Base-by-base conservation (phyloP, 169 alveolate genomes). In the Perkinsus chesapeaki region DNA sequence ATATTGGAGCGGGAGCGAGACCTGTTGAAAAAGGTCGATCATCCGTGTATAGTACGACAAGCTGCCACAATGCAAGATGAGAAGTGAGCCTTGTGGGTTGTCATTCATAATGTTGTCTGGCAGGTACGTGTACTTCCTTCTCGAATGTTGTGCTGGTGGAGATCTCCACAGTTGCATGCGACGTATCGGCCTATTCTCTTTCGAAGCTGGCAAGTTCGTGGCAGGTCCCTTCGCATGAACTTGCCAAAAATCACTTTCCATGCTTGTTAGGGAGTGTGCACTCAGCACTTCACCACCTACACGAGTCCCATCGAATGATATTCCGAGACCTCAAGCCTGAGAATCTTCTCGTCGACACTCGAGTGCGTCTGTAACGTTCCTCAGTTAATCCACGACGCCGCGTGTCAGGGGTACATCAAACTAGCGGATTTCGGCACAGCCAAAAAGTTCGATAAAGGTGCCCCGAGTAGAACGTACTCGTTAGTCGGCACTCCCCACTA, bases 401-500 rank as follows among this genome's bases (percentile, higher is more conserved):
- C 27, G 23, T 60, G 37, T 34, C 31, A 96, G 90, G 99, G 99
- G 38, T 95, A 96, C 92, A 93, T 97, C 91, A 96, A 96, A 73
- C 92, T 97, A 48, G 96, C 96, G 43, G 98, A 97, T 94, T 94
- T 97, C 73, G 98, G 98, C 47, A 96, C 97, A 91, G 96, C 98
- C 39, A 96, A 96, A 93, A 95, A 94, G 73, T 96, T 97, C 12
- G 39, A 93, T 91, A 7, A 7, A 34, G 82, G 82, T 1, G 31
- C 36, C 27, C 82, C 82, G 31, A 96, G 95, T 31, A 94, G 97
- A 93, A 96, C 98, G 36, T 96, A 95, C 91, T 96, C 98, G 34
- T 93, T 97, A 39, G 96, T 96, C 39, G 99, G 99, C 0, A 96
- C 98, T 38, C 98, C 99, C 20, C 96, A 96, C 47, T 97, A 97